These are phyloP conservation scores for Phanerodontia chrysosporium DNA, from an alignment of 768 basidiomycete genomes.

Conservation along the genomic window DNA sequence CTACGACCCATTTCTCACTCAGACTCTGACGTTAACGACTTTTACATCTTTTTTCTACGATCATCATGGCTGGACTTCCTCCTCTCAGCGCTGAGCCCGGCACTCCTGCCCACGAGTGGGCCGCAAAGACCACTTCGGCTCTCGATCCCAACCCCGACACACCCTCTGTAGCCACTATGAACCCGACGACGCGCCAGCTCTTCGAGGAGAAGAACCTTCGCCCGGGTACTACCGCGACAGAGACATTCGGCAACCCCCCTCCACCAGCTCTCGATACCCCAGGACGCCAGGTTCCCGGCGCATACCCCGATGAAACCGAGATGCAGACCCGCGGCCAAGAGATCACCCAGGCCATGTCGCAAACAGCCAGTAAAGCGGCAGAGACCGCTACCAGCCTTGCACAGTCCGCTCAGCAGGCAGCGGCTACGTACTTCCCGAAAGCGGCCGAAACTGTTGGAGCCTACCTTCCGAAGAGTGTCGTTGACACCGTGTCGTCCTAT, in stretches of 20 bases:
- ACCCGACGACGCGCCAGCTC: slow-evolving; percentile 13
- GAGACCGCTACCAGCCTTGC: background rate
- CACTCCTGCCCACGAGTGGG: slow-evolving; percentile 12
- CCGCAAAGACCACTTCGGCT: slow-evolving; percentile 9
- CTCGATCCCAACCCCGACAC: slow-evolving; percentile 1
- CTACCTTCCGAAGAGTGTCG: slow-evolving; percentile 19
- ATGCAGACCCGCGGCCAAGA: background rate
- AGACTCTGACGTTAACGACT: background rate
- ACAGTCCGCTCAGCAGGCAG: background rate
- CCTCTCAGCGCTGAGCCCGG: slow-evolving; percentile 11
- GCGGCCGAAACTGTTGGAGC: slow-evolving; percentile 16
- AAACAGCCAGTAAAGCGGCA: background rate
- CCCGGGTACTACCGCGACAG: slow-evolving; percentile 3
- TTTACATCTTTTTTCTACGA: background rate
- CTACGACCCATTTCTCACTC: background rate
- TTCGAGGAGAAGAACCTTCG: slow-evolving; percentile 12
- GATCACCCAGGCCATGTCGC: background rate
- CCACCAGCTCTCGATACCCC: slow-evolving; percentile 1
- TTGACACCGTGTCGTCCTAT: slow-evolving; percentile 20
- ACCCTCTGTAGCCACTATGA: background rate
- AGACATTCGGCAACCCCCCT: background rate
- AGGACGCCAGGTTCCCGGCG: slow-evolving; percentile 9
- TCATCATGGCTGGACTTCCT: slow-evolving; percentile 9
- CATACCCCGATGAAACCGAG: slow-evolving; percentile 6
- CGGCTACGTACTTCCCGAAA: slow-evolving; percentile 1